Evolutionary conservation across 495 filamentous ascomycete species (phyloP).

Genomic region (Daldinia loculata): DNA sequence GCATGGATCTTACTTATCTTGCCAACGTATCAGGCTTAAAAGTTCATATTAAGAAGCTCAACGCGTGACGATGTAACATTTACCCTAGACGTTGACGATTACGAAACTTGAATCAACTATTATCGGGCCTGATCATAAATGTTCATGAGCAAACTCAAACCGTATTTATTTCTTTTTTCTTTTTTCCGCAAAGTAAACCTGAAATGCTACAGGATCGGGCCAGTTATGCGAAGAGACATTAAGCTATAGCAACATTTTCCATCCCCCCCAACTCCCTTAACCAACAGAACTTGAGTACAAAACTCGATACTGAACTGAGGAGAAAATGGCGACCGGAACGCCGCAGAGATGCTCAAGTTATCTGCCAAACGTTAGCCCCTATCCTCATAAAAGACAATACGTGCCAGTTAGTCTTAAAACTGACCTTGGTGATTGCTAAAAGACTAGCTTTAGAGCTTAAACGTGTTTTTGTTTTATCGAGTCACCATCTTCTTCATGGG

Average conservation of each 20-base stretch:
- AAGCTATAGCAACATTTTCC: conserved; percentile 1
- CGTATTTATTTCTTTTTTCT: background rate
- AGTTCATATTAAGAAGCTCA: background rate
- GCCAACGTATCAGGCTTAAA: background rate
- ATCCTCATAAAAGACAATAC: background rate
- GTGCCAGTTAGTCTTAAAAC: background rate
- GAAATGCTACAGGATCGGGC: background rate
- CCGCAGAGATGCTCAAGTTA: background rate
- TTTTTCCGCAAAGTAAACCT: background rate
- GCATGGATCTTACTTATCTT: background rate
- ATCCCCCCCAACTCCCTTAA: background rate
- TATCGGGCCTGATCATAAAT: background rate
- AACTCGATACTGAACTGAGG: background rate
- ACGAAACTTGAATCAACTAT: background rate
- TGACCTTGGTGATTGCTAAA: background rate
- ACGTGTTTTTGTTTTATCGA: background rate
- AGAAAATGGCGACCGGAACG: background rate
- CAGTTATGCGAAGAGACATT: conserved; percentile 1
- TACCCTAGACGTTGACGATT: background rate
- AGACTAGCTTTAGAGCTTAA: background rate
- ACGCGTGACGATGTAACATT: background rate
- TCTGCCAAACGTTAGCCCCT: background rate
- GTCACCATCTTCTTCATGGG: background rate
- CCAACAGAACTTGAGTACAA: background rate
- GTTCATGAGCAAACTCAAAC: background rate